Evolutionary conservation across 345 rosid genomes (phyloP).

Genomic region (Rhodamnia rubescens): DNA sequence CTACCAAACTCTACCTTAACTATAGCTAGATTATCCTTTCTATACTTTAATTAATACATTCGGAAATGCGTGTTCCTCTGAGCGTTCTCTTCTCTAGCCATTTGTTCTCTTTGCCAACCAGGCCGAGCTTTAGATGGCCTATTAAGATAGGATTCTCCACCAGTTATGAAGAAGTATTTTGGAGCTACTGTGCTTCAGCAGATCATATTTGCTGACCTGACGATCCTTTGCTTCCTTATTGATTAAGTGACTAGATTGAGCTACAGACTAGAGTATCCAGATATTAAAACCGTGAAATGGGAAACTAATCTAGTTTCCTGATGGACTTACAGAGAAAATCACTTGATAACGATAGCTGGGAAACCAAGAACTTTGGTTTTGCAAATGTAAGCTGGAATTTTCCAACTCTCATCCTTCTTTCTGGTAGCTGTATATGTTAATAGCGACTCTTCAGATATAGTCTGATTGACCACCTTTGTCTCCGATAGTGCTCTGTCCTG

Average conservation of each 20-base stretch:
- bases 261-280: background rate
- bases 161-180: background rate
- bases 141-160: background rate
- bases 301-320: background rate
- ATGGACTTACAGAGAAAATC: background rate
- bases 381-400: background rate
- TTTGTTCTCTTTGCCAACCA: background rate
- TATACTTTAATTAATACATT: background rate
- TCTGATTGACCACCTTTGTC: background rate
- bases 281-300: background rate
- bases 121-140: background rate
- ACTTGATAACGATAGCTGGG: background rate
- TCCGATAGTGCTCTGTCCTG: background rate
- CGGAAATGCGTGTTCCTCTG: background rate
- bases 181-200: background rate
- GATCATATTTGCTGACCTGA: background rate
- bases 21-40: background rate
- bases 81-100: background rate
- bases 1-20: background rate
- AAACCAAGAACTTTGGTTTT: background rate
- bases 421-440: background rate
- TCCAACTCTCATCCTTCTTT: background rate
- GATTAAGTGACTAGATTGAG: background rate
- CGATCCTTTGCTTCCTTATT: background rate
- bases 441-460: background rate